Conservation (phyloP, 495 filamentous ascomycete genomes). For the Podospora pseudopauciseta region DNA sequence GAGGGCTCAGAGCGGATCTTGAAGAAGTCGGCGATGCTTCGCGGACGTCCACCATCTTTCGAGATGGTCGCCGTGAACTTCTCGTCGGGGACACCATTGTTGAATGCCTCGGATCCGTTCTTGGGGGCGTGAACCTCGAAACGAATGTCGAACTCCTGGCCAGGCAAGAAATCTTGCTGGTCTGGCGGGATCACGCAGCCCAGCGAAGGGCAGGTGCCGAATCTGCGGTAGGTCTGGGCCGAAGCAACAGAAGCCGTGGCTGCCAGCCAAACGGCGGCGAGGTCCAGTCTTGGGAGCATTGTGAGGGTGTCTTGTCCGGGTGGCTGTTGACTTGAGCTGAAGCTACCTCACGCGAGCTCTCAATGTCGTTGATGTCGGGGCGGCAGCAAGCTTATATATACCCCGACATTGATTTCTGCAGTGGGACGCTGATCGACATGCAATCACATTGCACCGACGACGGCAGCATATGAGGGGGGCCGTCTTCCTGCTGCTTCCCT, state of each 20-base stretch:
- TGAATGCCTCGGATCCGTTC: slow-evolving; percentile 68
- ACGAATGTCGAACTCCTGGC: slow-evolving; percentile 72
- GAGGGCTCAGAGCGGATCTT: slow-evolving; percentile 50
- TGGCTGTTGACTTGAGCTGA: neutral
- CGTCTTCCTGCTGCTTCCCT: neutral
- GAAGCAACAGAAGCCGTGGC: slow-evolving; percentile 34
- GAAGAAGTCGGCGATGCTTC: slow-evolving; percentile 58
- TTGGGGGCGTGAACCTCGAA: slow-evolving; percentile 72
- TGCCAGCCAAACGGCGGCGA: slow-evolving; percentile 30
- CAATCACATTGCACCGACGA: neutral
- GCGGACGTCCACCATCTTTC: slow-evolving; percentile 50
- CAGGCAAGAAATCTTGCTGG: slow-evolving; percentile 71
- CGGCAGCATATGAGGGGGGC: neutral
- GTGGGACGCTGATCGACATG: slow-evolving; percentile 1
- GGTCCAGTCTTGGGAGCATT: slow-evolving; percentile 34
- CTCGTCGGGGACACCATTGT: slow-evolving; percentile 55
- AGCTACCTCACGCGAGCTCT: slow-evolving; percentile 13
- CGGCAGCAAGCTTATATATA: slow-evolving; percentile 7
- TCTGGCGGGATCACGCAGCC: slow-evolving; percentile 74
- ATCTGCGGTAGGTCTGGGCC: slow-evolving; percentile 66
- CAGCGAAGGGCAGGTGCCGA: slow-evolving; percentile 66
- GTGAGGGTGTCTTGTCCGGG: neutral
- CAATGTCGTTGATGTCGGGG: neutral
- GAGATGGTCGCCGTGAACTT: slow-evolving; percentile 65
- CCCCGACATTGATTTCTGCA: neutral